Evolutionary conservation across 2,329 filamentous ascomycete genomes (phyloP), one percentile per base, ranked within the genome.

Genomic region (Biscogniauxia marginata): DNA sequence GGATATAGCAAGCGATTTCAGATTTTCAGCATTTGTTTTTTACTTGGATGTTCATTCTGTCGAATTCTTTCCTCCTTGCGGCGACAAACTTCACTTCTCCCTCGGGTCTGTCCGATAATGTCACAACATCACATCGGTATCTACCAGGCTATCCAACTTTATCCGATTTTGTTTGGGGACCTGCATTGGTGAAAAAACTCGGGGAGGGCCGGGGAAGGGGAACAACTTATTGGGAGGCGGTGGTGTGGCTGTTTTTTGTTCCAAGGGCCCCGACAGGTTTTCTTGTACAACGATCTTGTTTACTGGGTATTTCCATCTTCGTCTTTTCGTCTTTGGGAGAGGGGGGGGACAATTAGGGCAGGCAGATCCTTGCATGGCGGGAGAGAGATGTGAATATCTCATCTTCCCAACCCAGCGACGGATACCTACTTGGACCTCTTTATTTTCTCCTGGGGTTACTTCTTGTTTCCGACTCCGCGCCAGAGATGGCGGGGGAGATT

Each of bases 1-100:
- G 61, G 61, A 65, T 63, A 67, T 71, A 73, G 70, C 68, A 70
- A 70, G 69, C 67, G 67, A 73, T 69, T 39, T 39, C 30, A 39
- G 9, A 39, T 39, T 39, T 9, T 67, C 69, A 73, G 71, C 75
- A 69, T 74, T 71, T 70, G 66, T 67, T 70, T 67, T 64, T 69
- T 67, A 68, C 57, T 67, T 68, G 65, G 58, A 55, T 56, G n/a
- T n/a, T 64, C 62, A 66, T 64, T 66, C 55, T 61, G 61, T 58
- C 9, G 9, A 39, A 16, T 39, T 39, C 30, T 39, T 39, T 39
- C 30, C 30, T 39, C 30, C 63, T 56, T 55, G 52, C 55, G 51
- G 20, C 25, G 46, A 51, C 11, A 24, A 13, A 30, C 23, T 22
- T 50, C 49, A 21, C 13, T 50, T 39, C 20, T 34, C 18, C 46